Evolutionary conservation across 768 basidiomycete species (phyloP), one percentile per base, ranked within the genome.

Genomic region (Sarcomyxa edulis): DNA sequence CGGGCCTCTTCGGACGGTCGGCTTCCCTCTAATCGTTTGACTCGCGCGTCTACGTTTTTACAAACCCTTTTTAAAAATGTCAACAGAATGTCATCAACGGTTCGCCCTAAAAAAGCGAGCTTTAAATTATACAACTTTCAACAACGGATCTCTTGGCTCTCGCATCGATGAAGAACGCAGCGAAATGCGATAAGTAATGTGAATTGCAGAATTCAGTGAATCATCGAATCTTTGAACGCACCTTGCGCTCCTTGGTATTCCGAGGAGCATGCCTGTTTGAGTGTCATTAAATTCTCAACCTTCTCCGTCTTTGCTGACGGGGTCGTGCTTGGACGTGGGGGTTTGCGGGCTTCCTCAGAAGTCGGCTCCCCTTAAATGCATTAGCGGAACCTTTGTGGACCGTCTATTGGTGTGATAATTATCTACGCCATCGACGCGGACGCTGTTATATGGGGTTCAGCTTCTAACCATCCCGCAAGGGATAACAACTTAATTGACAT

Each of bases 141-240:
- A 55, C 75, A 76, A 76, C 62, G 73, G 76, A 78, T 78, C 74
- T 76, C 78, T 79, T 80, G 79, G 78, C 73, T 79, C 76, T 77
- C 69, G 73, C 75, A 78, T 81, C 76, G 72, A 80, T 80, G 79
- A 81, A 81, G 78, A 78, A 80, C 70, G 75, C 77, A 78, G 80
- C 74, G 71, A 81, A 80, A 73, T 75, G 79, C 72, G 74, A 81
- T 77, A 81, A 71, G 76, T 81, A 80, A 80, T 82, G 78, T 81
- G 80, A 81, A 79, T 80, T 80, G 77, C 76, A 77, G 76, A 78
- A 74, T 77, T 75, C 75, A 77, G 77, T 80, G 77, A 80, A 80
- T 80, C 78, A 80, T 82, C 74, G 74, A 82, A 77, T 80, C 76
- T 81, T 82, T 81, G 78, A 81, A 81, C 72, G 76, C 81, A 81